Conservation (phyloP, 352 stramenopile genomes). For the Phytopythium oedochilum region DNA sequence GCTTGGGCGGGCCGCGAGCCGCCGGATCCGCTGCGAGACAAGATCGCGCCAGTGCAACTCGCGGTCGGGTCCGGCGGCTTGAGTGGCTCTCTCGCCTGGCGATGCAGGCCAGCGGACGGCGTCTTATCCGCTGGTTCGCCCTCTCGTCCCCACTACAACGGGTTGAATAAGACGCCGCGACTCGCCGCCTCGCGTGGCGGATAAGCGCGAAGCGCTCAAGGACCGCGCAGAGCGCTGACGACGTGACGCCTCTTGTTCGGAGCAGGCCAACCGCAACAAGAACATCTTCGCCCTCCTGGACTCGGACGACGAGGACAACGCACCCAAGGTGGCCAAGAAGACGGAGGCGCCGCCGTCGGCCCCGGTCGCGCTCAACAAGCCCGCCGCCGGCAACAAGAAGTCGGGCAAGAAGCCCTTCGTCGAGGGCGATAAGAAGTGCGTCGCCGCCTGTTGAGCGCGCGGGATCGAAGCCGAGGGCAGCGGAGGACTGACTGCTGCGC, state of each 20-base stretch:
- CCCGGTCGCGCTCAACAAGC: slow-evolving; percentile 78
- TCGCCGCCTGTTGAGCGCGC: slow-evolving; percentile 5
- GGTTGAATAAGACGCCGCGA: neutral
- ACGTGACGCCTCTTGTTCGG: neutral
- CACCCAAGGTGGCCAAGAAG: slow-evolving; percentile 58
- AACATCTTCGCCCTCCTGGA: slow-evolving; percentile 75
- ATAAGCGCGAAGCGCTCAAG: too few species aligned
- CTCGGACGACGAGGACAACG: slow-evolving; percentile 72
- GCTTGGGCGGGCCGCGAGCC: too few species aligned
- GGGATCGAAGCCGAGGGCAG: too few species aligned
- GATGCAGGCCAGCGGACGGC: too few species aligned
- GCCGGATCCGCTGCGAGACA: too few species aligned
- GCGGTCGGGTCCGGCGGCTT: too few species aligned
- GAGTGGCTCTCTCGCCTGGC: too few species aligned
- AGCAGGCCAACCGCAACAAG: slow-evolving; percentile 42
- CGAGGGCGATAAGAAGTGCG: slow-evolving; percentile 51
- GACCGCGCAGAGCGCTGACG: too few species aligned
- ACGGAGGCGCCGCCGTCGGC: slow-evolving; percentile 43
- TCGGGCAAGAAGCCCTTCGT: slow-evolving; percentile 51
- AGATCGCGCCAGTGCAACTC: too few species aligned
- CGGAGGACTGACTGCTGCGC: neutral
- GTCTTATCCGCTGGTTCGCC: too few species aligned
- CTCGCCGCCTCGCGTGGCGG: too few species aligned
- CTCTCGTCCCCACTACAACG: too few species aligned
- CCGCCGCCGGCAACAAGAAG: slow-evolving; percentile 82